Evolutionary conservation across 2,329 filamentous ascomycete genomes (phyloP).

Genomic region (Trichoderma aggressivum): DNA sequence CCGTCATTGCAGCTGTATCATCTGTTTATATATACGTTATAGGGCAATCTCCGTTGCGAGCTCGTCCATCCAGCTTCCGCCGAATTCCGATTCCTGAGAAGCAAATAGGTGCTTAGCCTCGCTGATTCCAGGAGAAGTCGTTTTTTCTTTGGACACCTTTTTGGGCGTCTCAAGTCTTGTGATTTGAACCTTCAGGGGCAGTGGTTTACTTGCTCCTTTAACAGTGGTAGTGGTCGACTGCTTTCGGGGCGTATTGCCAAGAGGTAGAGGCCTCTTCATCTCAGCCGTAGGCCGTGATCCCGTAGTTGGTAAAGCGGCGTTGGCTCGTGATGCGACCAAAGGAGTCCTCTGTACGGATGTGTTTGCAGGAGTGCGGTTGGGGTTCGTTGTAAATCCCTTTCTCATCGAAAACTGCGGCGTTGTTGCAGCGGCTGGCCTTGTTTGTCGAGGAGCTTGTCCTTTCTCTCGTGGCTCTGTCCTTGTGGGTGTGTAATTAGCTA

Average conservation of each 20-base stretch:
- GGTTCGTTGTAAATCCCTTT: background rate
- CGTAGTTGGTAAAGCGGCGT: background rate
- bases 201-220: background rate
- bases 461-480: background rate
- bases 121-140: background rate
- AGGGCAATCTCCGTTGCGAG: constrained; percentile 31
- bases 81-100: constrained; percentile 40
- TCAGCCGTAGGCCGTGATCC: background rate
- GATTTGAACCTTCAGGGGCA: background rate
- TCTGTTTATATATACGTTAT: constrained; percentile 13
- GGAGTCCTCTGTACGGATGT: background rate
- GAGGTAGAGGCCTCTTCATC: background rate
- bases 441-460: background rate
- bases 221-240: background rate
- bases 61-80: constrained; percentile 39
- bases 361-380: background rate
- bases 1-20: background rate
- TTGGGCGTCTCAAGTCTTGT: background rate
- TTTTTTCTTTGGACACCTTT: constrained; percentile 26
- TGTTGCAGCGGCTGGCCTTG: background rate
- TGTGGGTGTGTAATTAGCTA: background rate
- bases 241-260: background rate
- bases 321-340: background rate
- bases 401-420: background rate
- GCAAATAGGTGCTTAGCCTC: constrained; percentile 15